Conservation (phyloP, 805 yeast species). For the Pichia kluyveri region DNA sequence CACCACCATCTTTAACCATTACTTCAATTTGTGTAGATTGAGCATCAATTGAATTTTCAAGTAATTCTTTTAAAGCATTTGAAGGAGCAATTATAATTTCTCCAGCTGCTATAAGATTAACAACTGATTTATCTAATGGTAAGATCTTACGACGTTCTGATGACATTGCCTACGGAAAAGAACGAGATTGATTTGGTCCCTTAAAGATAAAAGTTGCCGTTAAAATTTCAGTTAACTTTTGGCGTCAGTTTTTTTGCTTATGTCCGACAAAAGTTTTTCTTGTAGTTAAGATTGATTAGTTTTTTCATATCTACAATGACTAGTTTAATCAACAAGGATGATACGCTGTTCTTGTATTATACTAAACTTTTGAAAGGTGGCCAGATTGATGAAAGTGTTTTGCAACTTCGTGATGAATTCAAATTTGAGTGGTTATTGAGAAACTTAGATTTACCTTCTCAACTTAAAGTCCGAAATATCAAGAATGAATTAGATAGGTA, state of each 20-base stretch:
- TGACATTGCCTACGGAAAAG: background rate
- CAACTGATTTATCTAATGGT: slow-evolving; percentile 57
- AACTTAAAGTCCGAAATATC: slow-evolving; percentile 31
- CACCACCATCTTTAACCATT: slow-evolving; percentile 84
- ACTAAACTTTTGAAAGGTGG: background rate
- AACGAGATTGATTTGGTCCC: background rate
- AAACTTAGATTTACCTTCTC: slow-evolving; percentile 26
- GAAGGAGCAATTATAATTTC: slow-evolving; percentile 92
- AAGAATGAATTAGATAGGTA: slow-evolving; percentile 27
- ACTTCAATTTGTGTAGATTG: slow-evolving; percentile 65
- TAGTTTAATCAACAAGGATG: background rate
- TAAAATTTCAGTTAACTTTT: too few species aligned
- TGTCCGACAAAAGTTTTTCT: too few species aligned
- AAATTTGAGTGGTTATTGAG: slow-evolving; percentile 12
- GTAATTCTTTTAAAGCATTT: slow-evolving; percentile 85
- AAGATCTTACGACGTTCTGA: slow-evolving; percentile 12
- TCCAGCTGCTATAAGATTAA: slow-evolving; percentile 93
- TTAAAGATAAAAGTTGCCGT: background rate
- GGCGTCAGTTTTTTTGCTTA: too few species aligned
- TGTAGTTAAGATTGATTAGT: too few species aligned
- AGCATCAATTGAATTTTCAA: slow-evolving; percentile 92
- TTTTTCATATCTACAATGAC: too few species aligned
- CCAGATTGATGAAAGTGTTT: background rate
- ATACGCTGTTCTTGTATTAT: slow-evolving; percentile 4
- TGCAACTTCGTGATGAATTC: slow-evolving; percentile 10